Evolutionary conservation across 2,329 filamentous ascomycete species (phyloP).

Genomic region (Dactylellina leptospora): DNA sequence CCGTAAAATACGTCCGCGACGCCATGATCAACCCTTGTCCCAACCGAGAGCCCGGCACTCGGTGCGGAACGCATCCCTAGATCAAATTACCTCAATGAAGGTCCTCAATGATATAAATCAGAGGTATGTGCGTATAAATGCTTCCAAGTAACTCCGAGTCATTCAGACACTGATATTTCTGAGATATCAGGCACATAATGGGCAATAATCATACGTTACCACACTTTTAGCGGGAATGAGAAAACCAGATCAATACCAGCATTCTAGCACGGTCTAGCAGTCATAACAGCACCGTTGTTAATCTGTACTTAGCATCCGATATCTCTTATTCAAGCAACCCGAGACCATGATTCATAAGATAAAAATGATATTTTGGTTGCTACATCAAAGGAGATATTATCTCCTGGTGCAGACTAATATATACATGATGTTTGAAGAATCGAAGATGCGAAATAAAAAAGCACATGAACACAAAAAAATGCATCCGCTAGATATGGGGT

Average conservation of each 20-base stretch:
- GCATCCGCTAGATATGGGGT: slow-evolving; percentile 20
- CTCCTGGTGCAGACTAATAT: slow-evolving; percentile 51
- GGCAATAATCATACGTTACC: too few relatives aligned
- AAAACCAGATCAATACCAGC: too few relatives aligned
- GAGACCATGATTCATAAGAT: neutral
- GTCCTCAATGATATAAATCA: too few relatives aligned
- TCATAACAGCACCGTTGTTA: too few relatives aligned
- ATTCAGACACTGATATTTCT: too few relatives aligned
- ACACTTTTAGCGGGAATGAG: too few relatives aligned
- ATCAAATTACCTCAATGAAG: too few relatives aligned
- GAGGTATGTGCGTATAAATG: too few relatives aligned
- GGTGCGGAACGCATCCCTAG: neutral
- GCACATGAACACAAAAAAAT: slow-evolving; percentile 18
- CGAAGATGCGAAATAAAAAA: too few relatives aligned
- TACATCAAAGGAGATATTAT: slow-evolving; percentile 39
- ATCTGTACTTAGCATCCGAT: neutral
- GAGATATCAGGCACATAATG: too few relatives aligned
- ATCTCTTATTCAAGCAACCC: neutral
- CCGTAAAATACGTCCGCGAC: neutral
- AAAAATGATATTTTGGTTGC: slow-evolving; percentile 38
- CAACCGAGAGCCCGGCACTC: neutral
- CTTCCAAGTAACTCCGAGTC: too few relatives aligned
- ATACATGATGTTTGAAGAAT: slow-evolving; percentile 34
- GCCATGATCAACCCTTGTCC: slow-evolving; percentile 12
- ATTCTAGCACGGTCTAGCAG: too few relatives aligned